These are phyloP conservation scores for Speleostelium caveatum DNA, from an alignment of 78 protist species.

Conservation along the genomic window DNA sequence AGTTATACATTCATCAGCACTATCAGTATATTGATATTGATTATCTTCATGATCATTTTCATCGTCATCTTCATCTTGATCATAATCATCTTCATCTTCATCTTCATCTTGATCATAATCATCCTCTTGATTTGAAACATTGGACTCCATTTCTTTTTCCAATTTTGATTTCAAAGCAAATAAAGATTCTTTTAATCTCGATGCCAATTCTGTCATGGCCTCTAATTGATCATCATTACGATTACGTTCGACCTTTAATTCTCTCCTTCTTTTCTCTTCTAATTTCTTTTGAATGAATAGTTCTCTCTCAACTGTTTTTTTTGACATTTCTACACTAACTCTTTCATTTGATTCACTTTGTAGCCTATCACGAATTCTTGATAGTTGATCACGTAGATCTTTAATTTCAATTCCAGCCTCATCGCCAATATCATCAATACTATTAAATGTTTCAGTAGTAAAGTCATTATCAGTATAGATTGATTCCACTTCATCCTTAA, in stretches of 20 bases:
- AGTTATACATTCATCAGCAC: too few species aligned
- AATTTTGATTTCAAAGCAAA: constrained; percentile 22
- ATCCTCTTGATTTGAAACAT: neutral
- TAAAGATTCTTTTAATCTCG: constrained; percentile 34
- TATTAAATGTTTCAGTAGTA: constrained; percentile 15
- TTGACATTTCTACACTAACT: neutral
- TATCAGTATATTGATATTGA: neutral
- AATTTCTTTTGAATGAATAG: constrained; percentile 21
- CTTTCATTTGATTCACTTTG: neutral
- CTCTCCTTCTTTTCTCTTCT: constrained; percentile 30
- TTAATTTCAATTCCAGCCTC: constrained; percentile 22
- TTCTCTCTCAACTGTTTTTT: constrained; percentile 8
- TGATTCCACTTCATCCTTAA: too few species aligned
- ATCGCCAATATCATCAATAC: neutral
- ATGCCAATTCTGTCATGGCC: constrained; percentile 18
- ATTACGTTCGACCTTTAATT: neutral
- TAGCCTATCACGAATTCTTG: constrained; percentile 9
- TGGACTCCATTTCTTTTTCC: constrained; percentile 23
- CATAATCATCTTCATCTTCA: neutral
- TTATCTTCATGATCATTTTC: neutral
- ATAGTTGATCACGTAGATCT: constrained; percentile 41
- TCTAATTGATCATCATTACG: constrained; percentile 46
- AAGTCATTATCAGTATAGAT: constrained; percentile 5
- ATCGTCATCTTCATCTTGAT: neutral
- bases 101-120: neutral